Evolutionary conservation across 1,284 basidiomycete genomes (phyloP), one percentile per base, ranked within the genome.

Genomic region (Takashimella koratensis): DNA sequence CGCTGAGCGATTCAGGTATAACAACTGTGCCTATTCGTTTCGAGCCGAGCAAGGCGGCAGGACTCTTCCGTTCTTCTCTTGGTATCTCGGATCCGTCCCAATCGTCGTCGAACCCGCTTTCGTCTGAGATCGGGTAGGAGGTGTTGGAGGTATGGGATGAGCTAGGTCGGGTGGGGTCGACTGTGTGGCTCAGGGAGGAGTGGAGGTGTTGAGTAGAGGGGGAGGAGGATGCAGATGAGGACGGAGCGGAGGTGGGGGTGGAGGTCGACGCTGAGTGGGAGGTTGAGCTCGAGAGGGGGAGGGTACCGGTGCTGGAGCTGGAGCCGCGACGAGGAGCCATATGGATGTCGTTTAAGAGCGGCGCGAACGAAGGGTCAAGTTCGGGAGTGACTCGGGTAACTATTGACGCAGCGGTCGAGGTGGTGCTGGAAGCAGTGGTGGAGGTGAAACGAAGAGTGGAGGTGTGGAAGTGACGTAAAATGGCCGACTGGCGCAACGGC

Each of bases 41-140:
- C 60, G 86, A 86, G 16, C 90, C 90, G 71, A 89, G 86, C 12
- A 79, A 74, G 20, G 89, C 87, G 24, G 90, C 89, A 47, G 90
- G 88, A 21, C 88, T 90, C 66, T 87, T 86, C 53, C 87, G 76
- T 43, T 81, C 77, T 49, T 79, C 78, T 50, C 75, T 71, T 22
- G 60, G 69, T 12, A 61, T 66, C 27, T 75, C 72, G 19, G 74
- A 68, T 27, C 57, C 43, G 44, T 56, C 56, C 23, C 53, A 53
- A 19, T 45, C 39, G 10, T 50, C 49, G 6, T 23, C 47, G n/a
- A n/a, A n/a, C n/a, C n/a, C n/a, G n/a, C n/a, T n/a, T n/a, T n/a
- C n/a, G n/a, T n/a, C n/a, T n/a, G n/a, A n/a, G n/a, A n/a, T n/a
- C n/a, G n/a, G n/a, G n/a, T n/a, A n/a, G n/a, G n/a, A n/a, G n/a